Evolutionary conservation across 2,329 filamentous ascomycete species (phyloP), one percentile per base, ranked within the genome.

Genomic region (Sporothrix humicola): DNA sequence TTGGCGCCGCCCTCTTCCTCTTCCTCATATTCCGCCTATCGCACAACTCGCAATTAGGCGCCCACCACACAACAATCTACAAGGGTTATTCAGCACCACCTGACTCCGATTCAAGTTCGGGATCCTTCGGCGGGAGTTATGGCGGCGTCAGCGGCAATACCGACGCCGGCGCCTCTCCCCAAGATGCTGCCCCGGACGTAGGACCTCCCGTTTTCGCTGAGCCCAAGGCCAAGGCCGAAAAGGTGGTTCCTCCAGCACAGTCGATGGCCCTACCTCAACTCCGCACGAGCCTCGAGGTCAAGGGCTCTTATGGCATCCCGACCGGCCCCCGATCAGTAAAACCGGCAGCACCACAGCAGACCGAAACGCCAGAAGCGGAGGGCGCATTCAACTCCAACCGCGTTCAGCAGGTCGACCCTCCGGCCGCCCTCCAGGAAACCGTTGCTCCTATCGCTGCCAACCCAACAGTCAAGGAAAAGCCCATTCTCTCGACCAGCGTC

Each of bases 1-100:
- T 89, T 75, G 86, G 86, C 77, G 85, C 89, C 72, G 81, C 87
- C 75, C 79, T 90, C 73, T 80, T 89, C 69, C 81, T 89, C 69
- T 82, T 91, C 74, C 83, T 88, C 71, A 81, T 89, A 70, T 87
- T 87, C 78, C 86, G 86, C 74, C 80, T 85, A 73, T 81, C 82
- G 54, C 80, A 82, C 73, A 85, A 83, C 76, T 82, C 84, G 44
- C 76, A 78, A 73, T 80, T 80, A 79, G 78, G 81, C n/a, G 74
- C 74, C 26, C 73, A 74, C 31, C 73, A 74, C 0, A 73, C 77
- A 13, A 61, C 77, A 12, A 75, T 77, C 59, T 77, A 77, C 73
- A 73, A 71, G 3, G 73, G 69, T 54, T 73, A 74, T 74, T 13
- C 65, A 65, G 66, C 72, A 48, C 73, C 69, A 13, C 26, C 56